Percentiles rank a stretch among this genome's conserved stretches.
Conservation (phyloP, 345 rosid species). For the Lepidium aucheri region DNA sequence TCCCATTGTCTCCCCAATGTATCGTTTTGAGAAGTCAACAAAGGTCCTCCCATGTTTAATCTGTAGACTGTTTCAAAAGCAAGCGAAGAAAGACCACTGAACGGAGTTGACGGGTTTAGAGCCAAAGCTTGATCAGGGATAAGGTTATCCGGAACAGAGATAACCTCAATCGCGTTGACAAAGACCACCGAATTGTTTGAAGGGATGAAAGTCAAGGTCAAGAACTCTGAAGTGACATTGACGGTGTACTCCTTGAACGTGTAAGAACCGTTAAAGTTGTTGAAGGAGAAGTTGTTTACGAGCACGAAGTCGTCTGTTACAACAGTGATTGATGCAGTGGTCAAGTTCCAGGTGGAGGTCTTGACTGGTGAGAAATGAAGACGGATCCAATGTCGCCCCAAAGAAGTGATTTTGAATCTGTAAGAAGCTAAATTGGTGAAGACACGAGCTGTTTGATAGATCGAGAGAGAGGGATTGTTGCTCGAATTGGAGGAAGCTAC, state of each 20-base stretch:
- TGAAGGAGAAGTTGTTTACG: conserved; percentile 74
- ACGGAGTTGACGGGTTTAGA: conserved; percentile 48
- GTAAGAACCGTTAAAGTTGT: conserved; percentile 45
- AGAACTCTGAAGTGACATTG: conserved; percentile 60
- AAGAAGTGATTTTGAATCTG: conserved; percentile 49
- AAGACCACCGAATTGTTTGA: conserved; percentile 67
- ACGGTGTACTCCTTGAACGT: conserved; percentile 87
- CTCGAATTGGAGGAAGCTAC: conserved; percentile 36
- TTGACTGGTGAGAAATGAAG: conserved; percentile 75
- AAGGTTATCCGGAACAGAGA: conserved; percentile 70
- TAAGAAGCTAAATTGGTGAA: conserved; percentile 67
- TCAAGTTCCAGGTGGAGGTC: conserved; percentile 45
- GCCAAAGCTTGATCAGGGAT: conserved; percentile 71
- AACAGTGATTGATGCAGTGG: conserved; percentile 52
- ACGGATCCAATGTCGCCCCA: conserved; percentile 97
- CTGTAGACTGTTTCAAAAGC: conserved; percentile 88
- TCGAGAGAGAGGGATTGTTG: conserved; percentile 35
- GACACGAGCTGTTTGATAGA: conserved; percentile 76
- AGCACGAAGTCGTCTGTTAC: conserved; percentile 78
- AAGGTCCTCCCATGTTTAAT: conserved; percentile 88
- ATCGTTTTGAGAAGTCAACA: conserved; percentile 79
- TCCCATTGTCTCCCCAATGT: conserved; percentile 92
- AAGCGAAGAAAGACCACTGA: conserved; percentile 57
- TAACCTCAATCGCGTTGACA: conserved; percentile 89
- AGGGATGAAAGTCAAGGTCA: conserved; percentile 66